phyloP scores from a whole-genome alignment of 139 green algal genomes.

The Chlamydomonas sp. region DNA sequence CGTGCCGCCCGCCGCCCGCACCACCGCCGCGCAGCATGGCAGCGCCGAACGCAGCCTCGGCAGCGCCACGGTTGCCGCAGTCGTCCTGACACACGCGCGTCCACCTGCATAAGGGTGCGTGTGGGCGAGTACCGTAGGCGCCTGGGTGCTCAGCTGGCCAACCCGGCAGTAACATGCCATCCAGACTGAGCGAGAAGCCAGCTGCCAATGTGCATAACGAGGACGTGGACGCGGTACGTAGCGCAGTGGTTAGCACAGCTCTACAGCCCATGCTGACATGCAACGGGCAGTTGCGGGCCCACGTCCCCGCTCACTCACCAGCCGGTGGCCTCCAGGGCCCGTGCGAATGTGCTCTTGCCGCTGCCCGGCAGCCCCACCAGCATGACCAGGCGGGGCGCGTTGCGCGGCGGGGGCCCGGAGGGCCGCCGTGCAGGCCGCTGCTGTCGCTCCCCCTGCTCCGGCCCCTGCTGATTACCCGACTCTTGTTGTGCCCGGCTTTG shows the following conservation, averaged over 20 bases:
- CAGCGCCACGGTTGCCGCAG: constrained; percentile 19
- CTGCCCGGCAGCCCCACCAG: constrained; percentile 53
- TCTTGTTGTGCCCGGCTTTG: neutral
- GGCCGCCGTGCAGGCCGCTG: neutral
- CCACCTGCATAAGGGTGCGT: constrained; percentile 26
- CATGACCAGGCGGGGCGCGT: constrained; percentile 25
- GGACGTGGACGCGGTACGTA: neutral
- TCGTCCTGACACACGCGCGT: constrained; percentile 50
- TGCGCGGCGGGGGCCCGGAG: too few species aligned
- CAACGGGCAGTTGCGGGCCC: neutral
- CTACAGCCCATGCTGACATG: neutral
- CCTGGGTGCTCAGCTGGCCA: neutral
- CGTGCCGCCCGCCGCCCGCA: neutral
- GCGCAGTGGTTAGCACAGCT: neutral
- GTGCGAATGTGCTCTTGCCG: constrained; percentile 52
- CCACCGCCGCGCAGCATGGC: constrained; percentile 30
- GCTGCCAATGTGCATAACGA: too few species aligned
- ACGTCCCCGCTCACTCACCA: constrained; percentile 24
- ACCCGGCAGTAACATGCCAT: too few species aligned
- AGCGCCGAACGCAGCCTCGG: constrained; percentile 32
- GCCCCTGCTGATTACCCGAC: neutral
- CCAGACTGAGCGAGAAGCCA: too few species aligned
- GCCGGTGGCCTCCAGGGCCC: constrained; percentile 39
- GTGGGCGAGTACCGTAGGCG: neutral
- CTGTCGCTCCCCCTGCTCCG: neutral